Percentiles rank a stretch among this genome's conserved stretches.
Evolutionary conservation across 495 filamentous ascomycete genomes (phyloP).

Genomic region (Apiosordaria backusii): DNA sequence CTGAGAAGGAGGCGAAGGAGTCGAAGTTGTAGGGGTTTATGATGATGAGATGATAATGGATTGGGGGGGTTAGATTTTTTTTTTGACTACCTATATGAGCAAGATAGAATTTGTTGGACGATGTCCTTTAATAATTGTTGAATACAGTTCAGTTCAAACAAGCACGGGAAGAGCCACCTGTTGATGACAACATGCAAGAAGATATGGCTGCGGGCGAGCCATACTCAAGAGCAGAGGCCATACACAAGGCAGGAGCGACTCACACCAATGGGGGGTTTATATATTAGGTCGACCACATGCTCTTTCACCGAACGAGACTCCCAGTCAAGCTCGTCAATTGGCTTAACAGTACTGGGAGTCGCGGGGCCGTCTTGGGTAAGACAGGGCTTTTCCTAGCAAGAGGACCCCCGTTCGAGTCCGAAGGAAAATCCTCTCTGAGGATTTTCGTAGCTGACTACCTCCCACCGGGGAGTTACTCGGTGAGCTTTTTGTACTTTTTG

Average conservation of each 20-base stretch:
- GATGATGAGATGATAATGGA: background rate
- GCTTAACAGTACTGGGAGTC: background rate
- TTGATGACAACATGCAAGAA: background rate
- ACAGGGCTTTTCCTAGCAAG: background rate
- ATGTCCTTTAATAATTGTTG: background rate
- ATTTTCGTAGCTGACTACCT: background rate
- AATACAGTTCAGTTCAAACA: background rate
- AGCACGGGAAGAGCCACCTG: background rate
- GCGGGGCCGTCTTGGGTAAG: background rate
- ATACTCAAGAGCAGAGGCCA: background rate
- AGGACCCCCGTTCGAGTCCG: background rate
- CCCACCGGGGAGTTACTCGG: background rate
- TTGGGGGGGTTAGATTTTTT: background rate
- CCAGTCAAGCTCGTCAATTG: background rate
- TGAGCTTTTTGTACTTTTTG: background rate
- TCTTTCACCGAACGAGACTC: background rate
- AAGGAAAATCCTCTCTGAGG: background rate
- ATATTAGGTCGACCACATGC: background rate
- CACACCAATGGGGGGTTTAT: background rate
- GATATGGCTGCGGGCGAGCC: background rate
- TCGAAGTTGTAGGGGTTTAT: background rate
- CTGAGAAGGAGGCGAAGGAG: background rate
- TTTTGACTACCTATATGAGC: background rate
- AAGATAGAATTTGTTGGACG: background rate
- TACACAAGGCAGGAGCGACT: background rate